phyloP scores from a whole-genome alignment of 2,329 filamentous ascomycete species.

The Aspergillus sp. region DNA sequence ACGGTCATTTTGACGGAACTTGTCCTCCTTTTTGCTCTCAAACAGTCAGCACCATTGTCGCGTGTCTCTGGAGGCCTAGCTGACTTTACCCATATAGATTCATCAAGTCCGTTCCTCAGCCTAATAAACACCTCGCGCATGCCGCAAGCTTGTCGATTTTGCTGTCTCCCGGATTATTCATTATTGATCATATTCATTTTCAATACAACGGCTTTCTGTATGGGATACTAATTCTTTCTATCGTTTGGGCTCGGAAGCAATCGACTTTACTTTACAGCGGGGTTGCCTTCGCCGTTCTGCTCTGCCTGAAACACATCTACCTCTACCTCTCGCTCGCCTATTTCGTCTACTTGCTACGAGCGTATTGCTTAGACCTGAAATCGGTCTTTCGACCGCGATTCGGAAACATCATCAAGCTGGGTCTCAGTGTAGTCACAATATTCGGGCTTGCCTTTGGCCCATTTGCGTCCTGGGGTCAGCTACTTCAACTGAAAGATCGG shows the following conservation, averaged over 20 bases:
- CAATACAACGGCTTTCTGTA: constrained; percentile 99
- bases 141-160: constrained; percentile 85
- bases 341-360: constrained; percentile 87
- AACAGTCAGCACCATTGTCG: constrained; percentile 55
- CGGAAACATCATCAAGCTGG: constrained; percentile 80
- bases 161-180: constrained; percentile 86
- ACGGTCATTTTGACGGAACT: constrained; percentile 86
- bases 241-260: constrained; percentile 75
- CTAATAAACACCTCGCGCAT: constrained; percentile 74
- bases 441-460: constrained; percentile 85
- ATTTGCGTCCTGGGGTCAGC: constrained; percentile 77
- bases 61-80: constrained; percentile 16
- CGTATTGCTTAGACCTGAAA: constrained; percentile 79
- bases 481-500: constrained; percentile 77
- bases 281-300: constrained; percentile 75
- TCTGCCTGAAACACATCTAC: constrained; percentile 98
- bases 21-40: constrained; percentile 77
- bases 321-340: constrained; percentile 94
- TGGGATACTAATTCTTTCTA: constrained; percentile 80
- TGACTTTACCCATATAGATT: constrained; percentile 54
- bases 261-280: constrained; percentile 76
- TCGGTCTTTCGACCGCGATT: constrained; percentile 75
- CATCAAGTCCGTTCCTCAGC: constrained; percentile 66
- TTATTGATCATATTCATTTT: constrained; percentile 98
- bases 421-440: constrained; percentile 66